These are phyloP conservation scores for Aspergillus calidoustus DNA, from an alignment of 2,329 filamentous ascomycete genomes.

Conservation along the genomic window DNA sequence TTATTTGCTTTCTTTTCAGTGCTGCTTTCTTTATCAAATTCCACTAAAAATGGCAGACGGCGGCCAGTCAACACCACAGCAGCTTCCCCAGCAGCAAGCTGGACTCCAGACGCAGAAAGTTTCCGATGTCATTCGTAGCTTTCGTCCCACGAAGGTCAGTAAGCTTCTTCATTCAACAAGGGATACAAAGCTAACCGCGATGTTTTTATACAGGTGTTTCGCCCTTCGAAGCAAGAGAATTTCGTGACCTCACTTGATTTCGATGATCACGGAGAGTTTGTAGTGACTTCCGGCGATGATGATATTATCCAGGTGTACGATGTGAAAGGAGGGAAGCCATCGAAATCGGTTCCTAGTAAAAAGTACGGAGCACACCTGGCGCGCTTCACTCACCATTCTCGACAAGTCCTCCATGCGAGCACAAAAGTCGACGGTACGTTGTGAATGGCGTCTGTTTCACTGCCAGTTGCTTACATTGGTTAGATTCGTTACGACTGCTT, in stretches of 20 bases:
- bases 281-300: slow-evolving; percentile 90
- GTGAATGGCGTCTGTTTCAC: not conserved
- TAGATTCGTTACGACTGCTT: slow-evolving; percentile 80
- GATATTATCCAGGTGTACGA: slow-evolving; percentile 96
- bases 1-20: not conserved
- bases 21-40: slow-evolving; percentile 13
- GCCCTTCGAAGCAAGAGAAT: slow-evolving; percentile 51
- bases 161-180: not conserved
- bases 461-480: not conserved
- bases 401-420: slow-evolving; percentile 91
- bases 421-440: slow-evolving; percentile 84
- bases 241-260: slow-evolving; percentile 91
- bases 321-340: slow-evolving; percentile 84
- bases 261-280: slow-evolving; percentile 89
- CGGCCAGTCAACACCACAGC: slow-evolving; percentile 29
- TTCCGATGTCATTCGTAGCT: slow-evolving; percentile 75
- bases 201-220: slow-evolving; percentile 34
- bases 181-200: slow-evolving; percentile 14
- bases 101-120: slow-evolving; percentile 64
- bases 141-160: slow-evolving; percentile 77
- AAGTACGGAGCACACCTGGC: slow-evolving; percentile 97
- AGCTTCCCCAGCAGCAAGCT: slow-evolving; percentile 31
- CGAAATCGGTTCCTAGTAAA: slow-evolving; percentile 88
- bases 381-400: slow-evolving; percentile 88
- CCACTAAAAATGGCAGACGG: slow-evolving; percentile 33